Percentiles rank a stretch among this genome's conserved stretches.
Evolutionary conservation across 441 rosid genomes (phyloP).

Genomic region (Capsella rubella): DNA sequence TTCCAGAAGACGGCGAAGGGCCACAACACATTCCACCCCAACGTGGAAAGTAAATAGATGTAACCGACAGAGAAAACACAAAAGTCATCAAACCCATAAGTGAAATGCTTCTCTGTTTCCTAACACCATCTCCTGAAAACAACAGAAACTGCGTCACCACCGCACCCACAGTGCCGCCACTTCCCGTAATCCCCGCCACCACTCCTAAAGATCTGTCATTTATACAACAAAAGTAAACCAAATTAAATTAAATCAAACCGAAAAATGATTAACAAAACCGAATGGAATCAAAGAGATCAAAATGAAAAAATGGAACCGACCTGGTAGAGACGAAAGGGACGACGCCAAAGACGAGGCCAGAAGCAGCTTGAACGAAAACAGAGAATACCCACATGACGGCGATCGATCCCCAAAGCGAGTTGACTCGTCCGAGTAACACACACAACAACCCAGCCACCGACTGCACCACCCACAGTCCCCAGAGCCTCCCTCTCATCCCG

Average conservation of each 20-base stretch:
- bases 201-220: constrained; percentile 76
- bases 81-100: constrained; percentile 82
- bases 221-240: background rate
- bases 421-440: constrained; percentile 61
- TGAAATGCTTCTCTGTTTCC: constrained; percentile 71
- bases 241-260: background rate
- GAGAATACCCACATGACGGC: constrained; percentile 69
- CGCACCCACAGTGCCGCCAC: constrained; percentile 83
- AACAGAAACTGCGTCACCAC: constrained; percentile 67
- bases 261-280: background rate
- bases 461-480: constrained; percentile 79
- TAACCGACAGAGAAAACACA: constrained; percentile 54
- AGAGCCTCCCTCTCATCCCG: constrained; percentile 82
- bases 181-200: constrained; percentile 84
- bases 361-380: constrained; percentile 78
- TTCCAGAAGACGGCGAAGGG: constrained; percentile 41
- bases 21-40: constrained; percentile 72
- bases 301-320: constrained; percentile 22
- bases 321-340: constrained; percentile 85
- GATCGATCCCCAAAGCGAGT: constrained; percentile 64
- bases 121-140: constrained; percentile 62
- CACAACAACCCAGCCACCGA: constrained; percentile 71
- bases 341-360: constrained; percentile 83
- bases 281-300: background rate
- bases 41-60: constrained; percentile 63